These are phyloP conservation scores for Fusarium ambrosium DNA, from an alignment of 2,329 filamentous ascomycete genomes.

Conservation along the genomic window DNA sequence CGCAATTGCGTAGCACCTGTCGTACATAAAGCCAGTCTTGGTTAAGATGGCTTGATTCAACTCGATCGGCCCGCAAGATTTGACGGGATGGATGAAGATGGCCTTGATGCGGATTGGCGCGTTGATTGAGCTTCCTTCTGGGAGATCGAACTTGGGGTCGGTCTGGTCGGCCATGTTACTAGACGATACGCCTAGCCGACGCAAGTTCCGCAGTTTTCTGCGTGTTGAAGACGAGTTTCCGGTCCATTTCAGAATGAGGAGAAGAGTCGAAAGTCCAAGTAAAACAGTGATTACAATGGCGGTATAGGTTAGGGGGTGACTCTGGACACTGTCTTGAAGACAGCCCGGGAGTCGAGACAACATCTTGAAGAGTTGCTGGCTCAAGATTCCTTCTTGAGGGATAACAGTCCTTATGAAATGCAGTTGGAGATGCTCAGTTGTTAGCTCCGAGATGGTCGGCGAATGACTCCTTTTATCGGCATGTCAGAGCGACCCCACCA, in stretches of 20 bases:
- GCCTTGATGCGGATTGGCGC: constrained; percentile 44
- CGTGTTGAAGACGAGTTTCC: not conserved
- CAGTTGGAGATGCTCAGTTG: not conserved
- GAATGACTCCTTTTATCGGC: not conserved
- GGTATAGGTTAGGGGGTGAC: not conserved
- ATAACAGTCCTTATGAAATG: not conserved
- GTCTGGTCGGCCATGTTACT: constrained; percentile 48
- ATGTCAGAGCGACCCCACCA: not conserved
- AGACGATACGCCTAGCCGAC: constrained; percentile 29
- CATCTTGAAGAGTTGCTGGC: not conserved
- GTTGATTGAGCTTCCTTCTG: constrained; percentile 1
- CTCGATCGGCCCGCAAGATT: constrained; percentile 47
- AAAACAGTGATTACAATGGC: not conserved
- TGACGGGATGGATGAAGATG: constrained; percentile 47
- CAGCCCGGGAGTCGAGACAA: not conserved
- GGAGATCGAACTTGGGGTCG: constrained; percentile 25
- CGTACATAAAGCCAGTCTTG: constrained; percentile 44
- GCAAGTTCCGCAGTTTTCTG: constrained; percentile 25
- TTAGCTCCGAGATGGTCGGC: not conserved
- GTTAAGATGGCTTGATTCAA: constrained; percentile 39
- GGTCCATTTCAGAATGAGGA: not conserved
- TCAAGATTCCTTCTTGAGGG: not conserved
- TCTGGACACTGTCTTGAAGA: not conserved
- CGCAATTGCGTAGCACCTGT: constrained; percentile 49
- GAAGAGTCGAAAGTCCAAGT: not conserved